phyloP scores from a whole-genome alignment of 2,329 filamentous ascomycete genomes.

The Aspergillus versicolor region DNA sequence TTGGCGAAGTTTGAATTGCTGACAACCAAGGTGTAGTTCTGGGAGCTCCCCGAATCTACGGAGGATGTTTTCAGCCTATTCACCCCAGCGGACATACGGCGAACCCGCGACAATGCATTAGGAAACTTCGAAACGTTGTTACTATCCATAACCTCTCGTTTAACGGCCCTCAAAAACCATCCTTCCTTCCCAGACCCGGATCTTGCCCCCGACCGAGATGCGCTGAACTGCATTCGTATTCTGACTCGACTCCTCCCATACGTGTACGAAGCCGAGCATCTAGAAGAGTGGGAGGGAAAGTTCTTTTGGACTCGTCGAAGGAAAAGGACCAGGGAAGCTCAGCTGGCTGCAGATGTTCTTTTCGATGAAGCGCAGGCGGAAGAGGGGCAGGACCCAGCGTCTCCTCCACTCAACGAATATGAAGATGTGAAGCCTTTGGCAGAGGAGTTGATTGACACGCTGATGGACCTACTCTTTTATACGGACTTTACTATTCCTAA shows the following conservation, averaged over 20 bases:
- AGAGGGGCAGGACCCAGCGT: slow-evolving; percentile 49
- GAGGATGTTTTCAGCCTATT: slow-evolving; percentile 98
- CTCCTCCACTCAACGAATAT: slow-evolving; percentile 59
- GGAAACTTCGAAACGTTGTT: slow-evolving; percentile 89
- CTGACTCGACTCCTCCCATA: slow-evolving; percentile 87
- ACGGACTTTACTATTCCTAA: slow-evolving; percentile 82
- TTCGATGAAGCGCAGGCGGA: slow-evolving; percentile 72
- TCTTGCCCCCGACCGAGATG: slow-evolving; percentile 77
- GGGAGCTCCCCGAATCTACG: slow-evolving; percentile 91
- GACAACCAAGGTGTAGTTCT: slow-evolving; percentile 65
- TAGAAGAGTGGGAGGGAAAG: slow-evolving; percentile 81
- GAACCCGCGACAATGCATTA: slow-evolving; percentile 79
- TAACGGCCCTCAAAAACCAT: slow-evolving; percentile 81
- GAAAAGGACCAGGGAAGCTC: slow-evolving; percentile 67
- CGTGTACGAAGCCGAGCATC: slow-evolving; percentile 81
- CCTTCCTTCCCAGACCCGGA: slow-evolving; percentile 87
- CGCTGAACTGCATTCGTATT: slow-evolving; percentile 92
- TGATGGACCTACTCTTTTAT: slow-evolving; percentile 88
- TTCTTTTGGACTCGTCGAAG: slow-evolving; percentile 86
- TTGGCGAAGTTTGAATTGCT: slow-evolving; percentile 15
- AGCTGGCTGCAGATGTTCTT: slow-evolving; percentile 71
- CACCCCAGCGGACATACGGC: slow-evolving; percentile 81
- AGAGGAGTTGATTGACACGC: slow-evolving; percentile 86
- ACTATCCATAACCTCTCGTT: slow-evolving; percentile 75
- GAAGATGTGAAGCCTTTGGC: slow-evolving; percentile 84